phyloP scores from a whole-genome alignment of 306 rosid genomes.

The Delonix regia region DNA sequence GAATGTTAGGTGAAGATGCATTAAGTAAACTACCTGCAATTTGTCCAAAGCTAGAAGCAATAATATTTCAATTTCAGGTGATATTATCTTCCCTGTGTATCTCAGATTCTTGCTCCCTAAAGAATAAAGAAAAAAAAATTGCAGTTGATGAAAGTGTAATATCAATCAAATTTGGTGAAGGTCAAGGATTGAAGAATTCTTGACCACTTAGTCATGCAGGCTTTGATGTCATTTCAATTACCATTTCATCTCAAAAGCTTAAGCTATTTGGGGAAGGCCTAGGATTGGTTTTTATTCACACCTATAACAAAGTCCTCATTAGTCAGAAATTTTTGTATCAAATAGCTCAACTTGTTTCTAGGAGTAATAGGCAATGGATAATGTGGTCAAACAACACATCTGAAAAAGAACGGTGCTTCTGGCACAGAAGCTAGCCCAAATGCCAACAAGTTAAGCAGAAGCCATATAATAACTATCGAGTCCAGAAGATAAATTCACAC shows the following conservation, averaged over 20 bases:
- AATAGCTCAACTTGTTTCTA: neutral
- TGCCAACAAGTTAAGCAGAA: neutral
- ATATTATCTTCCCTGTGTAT: conserved; percentile 24
- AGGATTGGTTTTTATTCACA: neutral
- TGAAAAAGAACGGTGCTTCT: neutral
- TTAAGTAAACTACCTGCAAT: conserved; percentile 50
- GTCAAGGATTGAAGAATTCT: neutral
- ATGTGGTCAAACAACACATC: neutral
- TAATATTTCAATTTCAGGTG: conserved; percentile 78
- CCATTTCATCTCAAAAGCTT: neutral
- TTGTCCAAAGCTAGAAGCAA: conserved; percentile 67
- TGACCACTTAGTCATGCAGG: neutral
- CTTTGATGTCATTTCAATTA: neutral
- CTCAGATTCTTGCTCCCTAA: conserved; percentile 25
- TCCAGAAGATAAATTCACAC: too few species aligned
- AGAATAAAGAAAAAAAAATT: neutral
- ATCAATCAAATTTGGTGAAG: neutral
- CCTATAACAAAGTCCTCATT: neutral
- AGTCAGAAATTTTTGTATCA: neutral
- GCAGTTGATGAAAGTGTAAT: conserved; percentile 14
- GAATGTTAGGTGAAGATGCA: conserved; percentile 65
- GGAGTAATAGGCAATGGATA: neutral
- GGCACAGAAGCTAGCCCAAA: neutral
- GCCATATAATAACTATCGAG: neutral
- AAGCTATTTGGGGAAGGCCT: neutral